Percentiles rank a stretch among this genome's conserved stretches.
Conservation (phyloP, 192 early-diverging fungal genomes). For the Coemansia sp. region DNA sequence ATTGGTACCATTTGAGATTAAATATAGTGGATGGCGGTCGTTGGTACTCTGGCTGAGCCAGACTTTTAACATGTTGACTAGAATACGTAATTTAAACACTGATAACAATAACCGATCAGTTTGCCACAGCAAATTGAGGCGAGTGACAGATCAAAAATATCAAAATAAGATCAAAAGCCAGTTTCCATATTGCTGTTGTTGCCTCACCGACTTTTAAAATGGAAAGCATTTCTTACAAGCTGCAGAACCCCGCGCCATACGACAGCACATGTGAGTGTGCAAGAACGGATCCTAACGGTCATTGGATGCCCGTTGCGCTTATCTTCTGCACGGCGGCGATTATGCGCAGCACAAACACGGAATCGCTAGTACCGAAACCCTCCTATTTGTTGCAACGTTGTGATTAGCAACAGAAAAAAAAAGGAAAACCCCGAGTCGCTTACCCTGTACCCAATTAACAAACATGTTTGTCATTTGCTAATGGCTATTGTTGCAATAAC, state of each 20-base stretch:
- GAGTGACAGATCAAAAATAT: not conserved
- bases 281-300: not conserved
- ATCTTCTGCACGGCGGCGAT: slow-evolving; percentile 6
- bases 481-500: too few species aligned
- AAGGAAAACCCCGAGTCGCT: too few species aligned
- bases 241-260: too few species aligned
- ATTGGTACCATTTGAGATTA: too few species aligned
- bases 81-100: too few species aligned
- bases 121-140: not conserved
- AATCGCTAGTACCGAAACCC: not conserved
- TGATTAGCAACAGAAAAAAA: too few species aligned
- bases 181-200: not conserved
- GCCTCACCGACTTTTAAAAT: not conserved
- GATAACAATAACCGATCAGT: not conserved
- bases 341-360: not conserved
- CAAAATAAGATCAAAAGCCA: not conserved
- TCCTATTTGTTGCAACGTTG: not conserved
- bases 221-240: not conserved
- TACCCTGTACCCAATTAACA: too few species aligned
- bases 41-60: too few species aligned
- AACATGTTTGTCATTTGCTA: too few species aligned
- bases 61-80: too few species aligned
- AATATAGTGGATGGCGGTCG: too few species aligned
- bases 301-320: slow-evolving; percentile 4
- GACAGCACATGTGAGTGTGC: not conserved